Base-by-base conservation (phyloP, 345 rosid species). In the Aquilaria sinensis region DNA sequence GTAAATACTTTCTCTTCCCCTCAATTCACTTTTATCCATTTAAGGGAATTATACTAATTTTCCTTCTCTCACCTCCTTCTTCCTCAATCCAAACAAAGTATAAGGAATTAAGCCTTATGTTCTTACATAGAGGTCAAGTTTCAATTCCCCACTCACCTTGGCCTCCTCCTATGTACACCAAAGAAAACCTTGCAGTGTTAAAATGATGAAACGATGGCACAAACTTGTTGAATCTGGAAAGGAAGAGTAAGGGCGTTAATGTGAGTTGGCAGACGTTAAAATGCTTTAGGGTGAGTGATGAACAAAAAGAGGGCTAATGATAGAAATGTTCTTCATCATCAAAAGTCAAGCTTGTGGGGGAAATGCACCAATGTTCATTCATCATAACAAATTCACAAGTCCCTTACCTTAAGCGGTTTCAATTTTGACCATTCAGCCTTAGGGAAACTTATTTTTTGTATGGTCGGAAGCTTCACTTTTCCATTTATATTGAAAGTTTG, bases 401-500 rank as follows among this genome's bases (percentile, higher is more conserved):
- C 59, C 32, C 64, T 81, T 12, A 47, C 75, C 16, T 51, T 70
- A n/a, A 78, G 76, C 29, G 87, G 89, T 32, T 80, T 85, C 85
- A 80, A 85, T 37, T 72, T 84, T 6, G 59, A 72, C 23, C 65
- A 66, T 8, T 61, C 69, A 6, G 70, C 85, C 30, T 75, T 83
- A 34, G 74, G 91, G 57, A 90, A 88, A 70, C 76, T 88, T 10
- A 57, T 87, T 50, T 16, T 16, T 16, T 16, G 23, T 16, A 0
- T 51, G 70, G 84, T 87, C 33, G 84, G 83, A 77, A 70, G 77
- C 23, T 85, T 64, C 63, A 88, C 96, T 37, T 81, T 83, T 58
- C 78, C 90, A 43, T 88, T 85, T 66, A 76, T 80, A 49, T 85
- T 88, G 46, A 88, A 88, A 64, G 96, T 87, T 2, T 83, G 91